Base-by-base conservation (phyloP, 2,329 filamentous ascomycete genomes). In the Apiospora malaysiana region DNA sequence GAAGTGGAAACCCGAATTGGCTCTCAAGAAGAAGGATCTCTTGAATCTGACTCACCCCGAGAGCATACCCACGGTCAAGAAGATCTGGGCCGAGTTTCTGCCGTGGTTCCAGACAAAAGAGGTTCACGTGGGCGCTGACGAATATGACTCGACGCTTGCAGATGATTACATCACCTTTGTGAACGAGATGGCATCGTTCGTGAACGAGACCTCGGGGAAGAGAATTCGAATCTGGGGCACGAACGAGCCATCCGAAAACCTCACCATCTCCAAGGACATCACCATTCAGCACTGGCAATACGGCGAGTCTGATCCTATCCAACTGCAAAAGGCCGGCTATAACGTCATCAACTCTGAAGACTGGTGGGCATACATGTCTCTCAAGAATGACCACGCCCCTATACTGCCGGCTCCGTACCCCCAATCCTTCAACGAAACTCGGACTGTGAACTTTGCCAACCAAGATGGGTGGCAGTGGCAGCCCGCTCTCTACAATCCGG, bases 51-150 rank as follows among this genome's bases (percentile, higher is more conserved):
- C 84, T 0, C 82, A 88, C 72, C 86, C 86, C 0, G 85, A 87
- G 7, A 86, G 86, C 0, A 82, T 88, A n/a, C 84, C 86, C 0
- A 82, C 83, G 0, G 81, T 89, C 71, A 81, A 88, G 74, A 78
- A 79, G 0, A 86, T 88, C 69, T 89, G 87, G 86, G 76, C 79
- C 14, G 83, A 85, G 14, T 88, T 88, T 66, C 76, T 88, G 12
- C 86, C 86, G 1, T 88, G 86, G 86, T 88, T 89, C 68, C 81
- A 87, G 42, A 84, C 80, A 5, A 89, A 88, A 73, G 84, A 85
- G 27, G 85, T 89, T 0, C 85, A 88, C 71, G 84, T 89, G 14
- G 87, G 87, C 0, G 87, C 86, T 1, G 87, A 89, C 71, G 87
- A 89, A 74, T 89, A 89, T 71, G 75, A 83, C 70, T 72, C 82